A percentile compares a stretch with the other conserved stretches of the same genome.
Conservation (phyloP, 768 basidiomycete species). For the Pleurotus djamor region DNA sequence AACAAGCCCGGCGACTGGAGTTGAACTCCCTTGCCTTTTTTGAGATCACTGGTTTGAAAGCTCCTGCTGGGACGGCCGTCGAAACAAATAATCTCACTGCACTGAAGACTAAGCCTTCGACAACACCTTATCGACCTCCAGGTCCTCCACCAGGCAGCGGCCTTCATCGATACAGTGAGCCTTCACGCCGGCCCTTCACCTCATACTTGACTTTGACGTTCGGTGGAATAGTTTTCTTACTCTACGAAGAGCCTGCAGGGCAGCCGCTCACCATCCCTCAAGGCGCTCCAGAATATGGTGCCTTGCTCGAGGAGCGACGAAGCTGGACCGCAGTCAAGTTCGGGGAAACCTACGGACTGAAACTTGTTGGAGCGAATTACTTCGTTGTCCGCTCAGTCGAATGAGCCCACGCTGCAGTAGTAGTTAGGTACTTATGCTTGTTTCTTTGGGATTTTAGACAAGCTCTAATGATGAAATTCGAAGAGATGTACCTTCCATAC, state of each 20-base stretch:
- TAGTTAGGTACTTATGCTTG: too few species aligned
- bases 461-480: too few species aligned
- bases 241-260: slow-evolving; percentile 55
- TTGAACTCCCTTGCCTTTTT: too few species aligned
- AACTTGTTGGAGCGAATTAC: slow-evolving; percentile 59
- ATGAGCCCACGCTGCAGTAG: too few species aligned
- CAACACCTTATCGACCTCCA: slow-evolving; percentile 57
- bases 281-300: slow-evolving; percentile 43
- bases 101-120: slow-evolving; percentile 40
- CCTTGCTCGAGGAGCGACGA: slow-evolving; percentile 39
- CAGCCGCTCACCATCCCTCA: slow-evolving; percentile 35
- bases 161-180: slow-evolving; percentile 60
- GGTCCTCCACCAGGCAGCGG: slow-evolving; percentile 51
- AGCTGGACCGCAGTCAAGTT: slow-evolving; percentile 58
- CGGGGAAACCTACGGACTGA: slow-evolving; percentile 47
- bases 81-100: slow-evolving; percentile 31
- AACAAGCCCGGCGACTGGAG: too few species aligned
- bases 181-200: too few species aligned
- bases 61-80: slow-evolving; percentile 17
- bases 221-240: slow-evolving; percentile 59
- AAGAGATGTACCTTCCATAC: too few species aligned
- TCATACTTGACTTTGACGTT: too few species aligned
- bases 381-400: slow-evolving; percentile 38
- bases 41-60: slow-evolving; percentile 36
- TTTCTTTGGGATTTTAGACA: too few species aligned